phyloP scores from a whole-genome alignment of 441 rosid genomes.

The Manihot esculenta region DNA sequence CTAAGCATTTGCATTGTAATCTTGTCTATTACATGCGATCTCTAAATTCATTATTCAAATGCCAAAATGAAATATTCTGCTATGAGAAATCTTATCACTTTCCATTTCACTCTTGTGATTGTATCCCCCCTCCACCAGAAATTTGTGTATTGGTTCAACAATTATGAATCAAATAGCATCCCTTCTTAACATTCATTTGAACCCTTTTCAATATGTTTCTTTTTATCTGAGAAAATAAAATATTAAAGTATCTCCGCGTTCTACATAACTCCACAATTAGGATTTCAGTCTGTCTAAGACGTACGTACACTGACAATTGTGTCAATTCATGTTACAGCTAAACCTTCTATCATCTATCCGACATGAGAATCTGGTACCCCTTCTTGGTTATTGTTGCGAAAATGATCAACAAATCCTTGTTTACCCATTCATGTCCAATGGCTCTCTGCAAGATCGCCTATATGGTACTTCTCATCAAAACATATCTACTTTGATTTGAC shows the following conservation, averaged over 20 bases:
- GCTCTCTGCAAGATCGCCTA: slow-evolving; percentile 77
- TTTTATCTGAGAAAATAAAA: slow-evolving; percentile 1
- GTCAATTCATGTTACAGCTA: slow-evolving; percentile 39
- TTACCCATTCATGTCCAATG: slow-evolving; percentile 79
- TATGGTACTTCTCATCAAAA: slow-evolving; percentile 44
- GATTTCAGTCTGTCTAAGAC: background rate
- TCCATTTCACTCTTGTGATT: background rate
- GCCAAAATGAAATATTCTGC: background rate
- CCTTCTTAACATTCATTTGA: background rate
- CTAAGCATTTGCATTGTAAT: background rate
- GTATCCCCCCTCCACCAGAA: background rate
- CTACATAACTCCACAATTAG: background rate
- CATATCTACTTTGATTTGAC: slow-evolving; percentile 1
- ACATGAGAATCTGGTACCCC: slow-evolving; percentile 72
- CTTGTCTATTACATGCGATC: background rate
- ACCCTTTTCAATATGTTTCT: background rate
- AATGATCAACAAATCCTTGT: slow-evolving; percentile 75
- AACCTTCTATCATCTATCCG: slow-evolving; percentile 65
- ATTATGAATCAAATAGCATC: background rate
- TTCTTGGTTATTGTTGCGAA: slow-evolving; percentile 69
- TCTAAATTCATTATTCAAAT: slow-evolving; percentile 1
- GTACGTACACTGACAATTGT: slow-evolving; percentile 15
- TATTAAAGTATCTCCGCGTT: background rate
- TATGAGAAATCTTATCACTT: background rate
- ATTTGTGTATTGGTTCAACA: background rate